Conservation (phyloP, 352 stramenopile species). For the Pythium monospermum region DNA sequence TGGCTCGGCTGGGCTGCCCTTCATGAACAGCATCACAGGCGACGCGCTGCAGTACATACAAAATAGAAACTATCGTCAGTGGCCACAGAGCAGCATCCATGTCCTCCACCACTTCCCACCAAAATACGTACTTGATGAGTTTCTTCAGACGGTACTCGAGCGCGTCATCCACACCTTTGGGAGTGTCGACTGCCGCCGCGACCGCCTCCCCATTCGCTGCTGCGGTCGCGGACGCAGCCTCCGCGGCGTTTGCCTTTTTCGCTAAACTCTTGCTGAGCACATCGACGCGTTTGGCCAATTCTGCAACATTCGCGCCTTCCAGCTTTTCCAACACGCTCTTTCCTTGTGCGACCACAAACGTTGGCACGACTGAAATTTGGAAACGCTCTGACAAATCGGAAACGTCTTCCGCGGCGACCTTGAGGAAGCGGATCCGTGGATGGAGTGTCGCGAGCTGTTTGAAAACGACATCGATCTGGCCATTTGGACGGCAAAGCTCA, state of each 20-base stretch:
- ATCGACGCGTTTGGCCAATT: slow-evolving; percentile 81
- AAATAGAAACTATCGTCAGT: background rate
- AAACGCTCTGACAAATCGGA: slow-evolving; percentile 84
- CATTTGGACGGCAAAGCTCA: slow-evolving; percentile 75
- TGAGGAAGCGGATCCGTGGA: slow-evolving; percentile 80
- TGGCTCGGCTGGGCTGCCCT: slow-evolving; percentile 92
- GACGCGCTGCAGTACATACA: slow-evolving; percentile 37
- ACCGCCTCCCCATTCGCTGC: slow-evolving; percentile 12
- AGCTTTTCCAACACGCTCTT: slow-evolving; percentile 76
- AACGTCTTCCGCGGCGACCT: slow-evolving; percentile 82
- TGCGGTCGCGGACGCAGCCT: slow-evolving; percentile 12
- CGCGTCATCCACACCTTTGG: slow-evolving; percentile 48
- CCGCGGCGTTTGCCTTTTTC: slow-evolving; percentile 38
- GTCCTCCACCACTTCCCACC: too few relatives aligned
- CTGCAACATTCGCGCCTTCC: slow-evolving; percentile 76
- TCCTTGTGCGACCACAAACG: slow-evolving; percentile 88
- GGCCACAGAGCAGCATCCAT: too few relatives aligned
- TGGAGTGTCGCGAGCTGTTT: slow-evolving; percentile 76
- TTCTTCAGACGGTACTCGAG: slow-evolving; percentile 78
- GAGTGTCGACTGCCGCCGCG: slow-evolving; percentile 9
- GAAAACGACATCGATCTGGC: slow-evolving; percentile 82
- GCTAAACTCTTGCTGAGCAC: slow-evolving; percentile 78
- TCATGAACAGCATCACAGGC: slow-evolving; percentile 99
- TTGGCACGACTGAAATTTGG: slow-evolving; percentile 91
- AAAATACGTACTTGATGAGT: slow-evolving; percentile 43